Percentiles rank a stretch among this genome's conserved stretches.
Evolutionary conservation across 1,139 yeast genomes (phyloP).

Genomic region (Kurtzmaniella quercitrusa): DNA sequence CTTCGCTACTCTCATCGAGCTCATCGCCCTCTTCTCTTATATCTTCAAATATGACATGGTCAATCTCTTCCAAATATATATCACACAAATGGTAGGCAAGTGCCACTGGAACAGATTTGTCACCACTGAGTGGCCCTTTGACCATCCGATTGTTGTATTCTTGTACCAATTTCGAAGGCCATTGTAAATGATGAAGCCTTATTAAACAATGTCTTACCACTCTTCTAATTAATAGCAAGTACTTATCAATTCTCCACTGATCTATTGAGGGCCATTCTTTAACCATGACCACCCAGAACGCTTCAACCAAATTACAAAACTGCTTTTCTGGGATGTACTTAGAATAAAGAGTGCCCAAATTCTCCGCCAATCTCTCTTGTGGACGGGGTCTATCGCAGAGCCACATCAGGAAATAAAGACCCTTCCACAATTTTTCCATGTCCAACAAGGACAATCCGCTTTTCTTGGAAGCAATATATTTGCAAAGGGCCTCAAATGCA

Average conservation of each 20-base stretch:
- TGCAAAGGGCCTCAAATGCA: constrained; percentile 65
- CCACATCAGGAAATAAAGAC: constrained; percentile 93
- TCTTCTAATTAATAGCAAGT: constrained; percentile 73
- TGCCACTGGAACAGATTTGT: constrained; percentile 61
- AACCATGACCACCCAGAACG: constrained; percentile 79
- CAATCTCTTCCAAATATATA: constrained; percentile 80
- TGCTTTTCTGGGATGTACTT: constrained; percentile 38
- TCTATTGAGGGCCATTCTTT: constrained; percentile 86
- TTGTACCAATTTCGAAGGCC: constrained; percentile 51
- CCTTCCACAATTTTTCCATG: constrained; percentile 87
- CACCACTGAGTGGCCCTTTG: constrained; percentile 52
- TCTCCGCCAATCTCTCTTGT: constrained; percentile 78
- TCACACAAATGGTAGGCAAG: constrained; percentile 84
- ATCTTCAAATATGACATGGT: constrained; percentile 52
- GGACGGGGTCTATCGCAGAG: constrained; percentile 89
- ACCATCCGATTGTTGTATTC: constrained; percentile 42
- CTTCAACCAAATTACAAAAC: constrained; percentile 53
- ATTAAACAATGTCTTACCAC: constrained; percentile 63
- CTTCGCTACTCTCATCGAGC: constrained; percentile 23
- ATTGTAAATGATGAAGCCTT: constrained; percentile 49
- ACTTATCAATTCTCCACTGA: constrained; percentile 85
- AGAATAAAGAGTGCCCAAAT: constrained; percentile 60
- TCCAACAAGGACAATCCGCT: constrained; percentile 37
- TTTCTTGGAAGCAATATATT: constrained; percentile 43
- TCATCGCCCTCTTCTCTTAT: constrained; percentile 37